Conservation (phyloP, 805 yeast species). For the Candida broadrunensis region DNA sequence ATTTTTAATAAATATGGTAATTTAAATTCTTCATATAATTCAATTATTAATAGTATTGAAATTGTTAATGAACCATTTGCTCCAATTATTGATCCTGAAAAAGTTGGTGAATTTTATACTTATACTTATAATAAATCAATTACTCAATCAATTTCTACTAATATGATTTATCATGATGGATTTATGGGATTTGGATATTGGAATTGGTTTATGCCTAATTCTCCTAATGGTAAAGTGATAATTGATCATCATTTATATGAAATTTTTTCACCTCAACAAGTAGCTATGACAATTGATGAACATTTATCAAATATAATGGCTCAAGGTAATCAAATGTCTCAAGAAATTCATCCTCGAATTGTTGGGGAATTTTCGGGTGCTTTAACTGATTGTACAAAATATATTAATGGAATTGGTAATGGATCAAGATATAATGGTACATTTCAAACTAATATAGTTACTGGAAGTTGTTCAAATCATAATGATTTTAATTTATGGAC, state of each 20-base stretch:
- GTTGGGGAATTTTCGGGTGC: conserved; percentile 79
- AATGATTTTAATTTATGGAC: conserved; percentile 43
- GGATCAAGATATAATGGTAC: conserved; percentile 63
- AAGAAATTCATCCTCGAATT: conserved; percentile 44
- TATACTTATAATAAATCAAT: conserved; percentile 12
- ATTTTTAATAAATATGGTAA: conserved; percentile 14
- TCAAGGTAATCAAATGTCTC: conserved; percentile 23
- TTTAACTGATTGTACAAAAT: conserved; percentile 65
- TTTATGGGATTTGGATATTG: conserved; percentile 14
- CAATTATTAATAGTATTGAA: conserved; percentile 20
- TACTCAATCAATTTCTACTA: conserved; percentile 5
- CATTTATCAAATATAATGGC: conserved; percentile 10
- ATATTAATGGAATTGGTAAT: conserved; percentile 67
- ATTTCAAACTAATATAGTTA: conserved; percentile 16
- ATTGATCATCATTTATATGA: conserved; percentile 27
- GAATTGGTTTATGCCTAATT: conserved; percentile 14
- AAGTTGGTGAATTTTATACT: conserved; percentile 18
- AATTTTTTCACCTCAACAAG: conserved; percentile 15
- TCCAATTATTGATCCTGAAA: conserved; percentile 15
- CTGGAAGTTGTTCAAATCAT: conserved; percentile 47
- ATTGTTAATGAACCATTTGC: conserved; percentile 30
- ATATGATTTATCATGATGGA: conserved; percentile 14
- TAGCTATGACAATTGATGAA: conserved; percentile 8
- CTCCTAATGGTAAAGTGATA: conserved; percentile 6
- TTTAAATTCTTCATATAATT: not conserved